A percentile compares a stretch with the other conserved stretches of the same genome.
Conservation (phyloP, 495 filamentous ascomycete species). For the Rostrohypoxylon terebratum region DNA sequence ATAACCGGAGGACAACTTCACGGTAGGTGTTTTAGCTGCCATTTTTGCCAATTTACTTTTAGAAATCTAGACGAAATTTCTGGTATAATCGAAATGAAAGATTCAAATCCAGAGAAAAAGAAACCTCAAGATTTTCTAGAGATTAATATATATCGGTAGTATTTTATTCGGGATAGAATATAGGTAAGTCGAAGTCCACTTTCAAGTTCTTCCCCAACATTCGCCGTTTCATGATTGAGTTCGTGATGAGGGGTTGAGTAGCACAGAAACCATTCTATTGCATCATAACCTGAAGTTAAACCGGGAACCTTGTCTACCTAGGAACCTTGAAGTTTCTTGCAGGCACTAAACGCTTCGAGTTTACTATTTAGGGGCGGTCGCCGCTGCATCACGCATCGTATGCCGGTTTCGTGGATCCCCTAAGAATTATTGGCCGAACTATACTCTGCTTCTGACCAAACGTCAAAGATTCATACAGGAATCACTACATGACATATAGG, state of each 20-base stretch:
- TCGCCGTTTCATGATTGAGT: constrained; percentile 7
- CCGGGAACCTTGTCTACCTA: neutral
- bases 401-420: neutral
- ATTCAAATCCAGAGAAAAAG: neutral
- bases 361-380: constrained; percentile 34
- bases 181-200: neutral
- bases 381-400: neutral
- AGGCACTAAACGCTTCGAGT: constrained; percentile 21
- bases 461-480: too few relatives aligned
- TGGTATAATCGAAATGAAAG: neutral
- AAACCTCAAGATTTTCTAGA: neutral
- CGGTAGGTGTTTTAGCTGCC: constrained; percentile 40
- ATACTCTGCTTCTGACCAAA: too few relatives aligned
- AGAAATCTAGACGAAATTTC: neutral
- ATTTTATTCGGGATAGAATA: constrained; percentile 4
- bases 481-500: too few relatives aligned
- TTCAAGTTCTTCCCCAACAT: neutral
- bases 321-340: too few relatives aligned
- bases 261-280: constrained; percentile 11
- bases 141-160: neutral
- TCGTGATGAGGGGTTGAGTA: constrained; percentile 39
- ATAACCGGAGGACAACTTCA: constrained; percentile 51
- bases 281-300: constrained; percentile 40
- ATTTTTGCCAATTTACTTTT: constrained; percentile 22
- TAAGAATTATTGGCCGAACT: neutral